These are phyloP conservation scores for Trichosporon sp. DNA, from an alignment of 1,284 basidiomycete species.

Conservation along the genomic window DNA sequence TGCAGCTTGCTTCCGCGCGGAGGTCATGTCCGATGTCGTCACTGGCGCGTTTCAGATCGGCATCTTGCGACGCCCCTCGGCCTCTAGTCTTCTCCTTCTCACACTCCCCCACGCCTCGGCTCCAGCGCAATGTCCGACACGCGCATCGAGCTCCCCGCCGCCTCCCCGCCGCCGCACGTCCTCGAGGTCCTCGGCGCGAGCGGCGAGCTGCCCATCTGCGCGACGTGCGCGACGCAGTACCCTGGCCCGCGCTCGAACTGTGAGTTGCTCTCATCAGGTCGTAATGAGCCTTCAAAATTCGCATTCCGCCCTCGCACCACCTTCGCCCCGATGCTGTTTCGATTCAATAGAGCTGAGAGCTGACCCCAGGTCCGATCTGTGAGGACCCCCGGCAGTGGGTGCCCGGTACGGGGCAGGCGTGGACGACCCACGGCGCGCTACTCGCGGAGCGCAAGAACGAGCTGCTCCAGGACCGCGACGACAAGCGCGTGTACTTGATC, in stretches of 20 bases:
- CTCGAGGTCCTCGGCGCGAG: conserved; percentile 33
- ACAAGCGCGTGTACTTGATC: conserved; percentile 37
- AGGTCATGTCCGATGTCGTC: neutral
- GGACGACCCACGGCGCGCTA: conserved; percentile 38
- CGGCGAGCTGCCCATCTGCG: conserved; percentile 41
- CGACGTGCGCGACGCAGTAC: conserved; percentile 47
- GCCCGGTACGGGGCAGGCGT: conserved; percentile 37
- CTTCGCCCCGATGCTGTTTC: neutral
- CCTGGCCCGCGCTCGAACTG: conserved; percentile 24
- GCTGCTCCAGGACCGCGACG: conserved; percentile 37
- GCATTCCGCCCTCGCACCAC: neutral
- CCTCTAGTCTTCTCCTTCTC: neutral
- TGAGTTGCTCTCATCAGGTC: conserved; percentile 9
- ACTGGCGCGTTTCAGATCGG: neutral
- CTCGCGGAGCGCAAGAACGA: conserved; percentile 21
- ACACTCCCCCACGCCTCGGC: neutral
- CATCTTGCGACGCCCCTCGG: neutral
- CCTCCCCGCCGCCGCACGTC: conserved; percentile 11
- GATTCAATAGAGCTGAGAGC: neutral
- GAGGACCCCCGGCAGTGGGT: conserved; percentile 43
- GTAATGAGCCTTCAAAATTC: neutral
- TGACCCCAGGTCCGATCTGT: conserved; percentile 33
- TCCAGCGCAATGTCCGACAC: neutral
- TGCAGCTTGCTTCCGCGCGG: neutral
- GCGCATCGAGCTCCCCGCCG: neutral